phyloP scores from a whole-genome alignment of 768 basidiomycete species.

The Hortiboletus campestris region DNA sequence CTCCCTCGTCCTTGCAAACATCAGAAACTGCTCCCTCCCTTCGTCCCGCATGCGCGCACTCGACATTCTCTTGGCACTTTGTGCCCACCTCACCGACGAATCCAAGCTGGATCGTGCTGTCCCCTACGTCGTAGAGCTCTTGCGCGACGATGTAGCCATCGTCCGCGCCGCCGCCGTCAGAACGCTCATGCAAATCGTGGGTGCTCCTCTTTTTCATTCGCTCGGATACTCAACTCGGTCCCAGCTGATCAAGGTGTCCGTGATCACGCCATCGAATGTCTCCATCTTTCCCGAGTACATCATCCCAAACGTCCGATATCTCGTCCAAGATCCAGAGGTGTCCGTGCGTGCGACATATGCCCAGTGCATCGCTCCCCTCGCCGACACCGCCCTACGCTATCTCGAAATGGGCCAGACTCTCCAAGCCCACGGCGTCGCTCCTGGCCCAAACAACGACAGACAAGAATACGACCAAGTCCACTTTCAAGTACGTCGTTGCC shows the following conservation, averaged over 20 bases:
- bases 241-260: conserved; percentile 60
- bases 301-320: conserved; percentile 81
- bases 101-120: conserved; percentile 92
- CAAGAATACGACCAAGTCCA: conserved; percentile 77
- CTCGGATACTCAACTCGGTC: conserved; percentile 29
- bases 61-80: conserved; percentile 82
- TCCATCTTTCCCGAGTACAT: conserved; percentile 94
- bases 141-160: conserved; percentile 80
- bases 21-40: conserved; percentile 83
- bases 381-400: conserved; percentile 83
- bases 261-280: conserved; percentile 61
- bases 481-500: conserved; percentile 59
- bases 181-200: conserved; percentile 78
- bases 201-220: conserved; percentile 27
- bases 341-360: conserved; percentile 82
- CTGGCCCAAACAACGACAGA: conserved; percentile 42
- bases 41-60: conserved; percentile 83
- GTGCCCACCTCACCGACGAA: conserved; percentile 85
- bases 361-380: conserved; percentile 79
- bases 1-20: conserved; percentile 82
- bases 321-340: conserved; percentile 81
- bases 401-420: conserved; percentile 92
- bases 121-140: conserved; percentile 85
- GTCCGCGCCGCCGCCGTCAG: conserved; percentile 81
- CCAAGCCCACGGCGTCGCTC: conserved; percentile 71